Conservation (phyloP, 2,329 filamentous ascomycete genomes). For the Byssoonygena ceratinophila region DNA sequence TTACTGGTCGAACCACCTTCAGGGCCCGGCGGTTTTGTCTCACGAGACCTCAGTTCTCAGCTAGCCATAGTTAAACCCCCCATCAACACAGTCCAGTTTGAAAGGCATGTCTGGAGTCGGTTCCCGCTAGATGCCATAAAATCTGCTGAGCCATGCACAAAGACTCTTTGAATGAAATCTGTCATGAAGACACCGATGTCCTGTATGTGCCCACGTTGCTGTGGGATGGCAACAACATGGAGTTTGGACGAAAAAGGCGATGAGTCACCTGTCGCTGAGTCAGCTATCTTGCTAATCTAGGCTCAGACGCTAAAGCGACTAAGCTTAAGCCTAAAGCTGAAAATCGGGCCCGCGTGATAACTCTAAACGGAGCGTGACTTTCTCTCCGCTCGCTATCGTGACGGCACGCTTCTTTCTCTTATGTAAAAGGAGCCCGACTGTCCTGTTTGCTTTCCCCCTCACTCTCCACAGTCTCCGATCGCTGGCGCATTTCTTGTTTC, state of each 20-base stretch:
- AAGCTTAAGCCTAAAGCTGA: neutral
- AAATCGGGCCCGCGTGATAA: slow-evolving; percentile 3
- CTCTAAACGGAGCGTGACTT: neutral
- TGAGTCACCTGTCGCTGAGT: too few species aligned
- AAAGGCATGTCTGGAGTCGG: neutral
- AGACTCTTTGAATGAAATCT: too few species aligned
- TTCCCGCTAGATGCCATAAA: neutral
- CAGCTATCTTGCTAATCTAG: slow-evolving; percentile 1
- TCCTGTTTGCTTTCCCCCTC: neutral
- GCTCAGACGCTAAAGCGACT: neutral
- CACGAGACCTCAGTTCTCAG: neutral
- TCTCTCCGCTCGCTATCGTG: neutral
- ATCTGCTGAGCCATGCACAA: too few species aligned
- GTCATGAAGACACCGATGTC: too few species aligned
- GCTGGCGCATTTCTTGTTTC: too few species aligned
- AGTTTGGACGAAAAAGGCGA: too few species aligned
- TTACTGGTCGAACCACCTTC: too few species aligned
- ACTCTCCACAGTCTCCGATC: neutral
- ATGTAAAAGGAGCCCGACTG: neutral
- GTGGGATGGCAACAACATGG: neutral
- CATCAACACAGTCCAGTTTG: neutral
- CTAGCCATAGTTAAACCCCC: neutral
- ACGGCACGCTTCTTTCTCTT: neutral
- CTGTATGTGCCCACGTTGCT: neutral
- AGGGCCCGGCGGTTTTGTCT: too few species aligned